These are phyloP conservation scores for Zasmidium cellare DNA, from an alignment of 2,329 filamentous ascomycete species.

Conservation along the genomic window DNA sequence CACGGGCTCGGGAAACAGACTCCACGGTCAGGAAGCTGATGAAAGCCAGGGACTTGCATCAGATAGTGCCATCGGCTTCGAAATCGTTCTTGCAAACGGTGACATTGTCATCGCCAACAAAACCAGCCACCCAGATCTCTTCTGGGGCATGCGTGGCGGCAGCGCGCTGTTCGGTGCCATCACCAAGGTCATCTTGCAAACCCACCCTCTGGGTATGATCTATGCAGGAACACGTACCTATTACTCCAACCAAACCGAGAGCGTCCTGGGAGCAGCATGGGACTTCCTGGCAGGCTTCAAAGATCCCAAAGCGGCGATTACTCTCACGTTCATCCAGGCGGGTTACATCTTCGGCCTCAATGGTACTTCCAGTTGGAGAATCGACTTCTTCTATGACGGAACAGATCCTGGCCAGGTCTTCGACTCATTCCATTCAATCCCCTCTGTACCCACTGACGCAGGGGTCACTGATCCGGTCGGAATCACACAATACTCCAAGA, in stretches of 20 bases:
- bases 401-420: neutral
- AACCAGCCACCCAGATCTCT: slow-evolving; percentile 48
- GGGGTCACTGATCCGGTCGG: neutral
- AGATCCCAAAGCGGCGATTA: neutral
- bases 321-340: neutral
- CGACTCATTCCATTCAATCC: too few species aligned
- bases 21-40: too few species aligned
- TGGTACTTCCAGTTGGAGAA: neutral
- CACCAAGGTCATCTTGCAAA: slow-evolving; percentile 34
- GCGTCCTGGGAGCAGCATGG: too few species aligned
- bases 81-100: slow-evolving; percentile 34
- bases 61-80: slow-evolving; percentile 38
- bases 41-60: slow-evolving; percentile 47
- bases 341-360: neutral
- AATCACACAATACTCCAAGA: neutral
- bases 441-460: too few species aligned
- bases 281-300: too few species aligned
- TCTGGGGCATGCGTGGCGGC: slow-evolving; percentile 48
- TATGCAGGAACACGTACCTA: neutral
- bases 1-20: neutral
- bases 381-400: slow-evolving; percentile 2
- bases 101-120: slow-evolving; percentile 41
- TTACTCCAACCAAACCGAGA: neutral
- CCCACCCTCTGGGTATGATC: neutral
- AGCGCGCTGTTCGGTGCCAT: slow-evolving; percentile 49